A percentile compares a stretch with the other conserved stretches of the same genome.
Evolutionary conservation across 2,329 filamentous ascomycete genomes (phyloP).

Genomic region (Neocatenulostroma microsporum): DNA sequence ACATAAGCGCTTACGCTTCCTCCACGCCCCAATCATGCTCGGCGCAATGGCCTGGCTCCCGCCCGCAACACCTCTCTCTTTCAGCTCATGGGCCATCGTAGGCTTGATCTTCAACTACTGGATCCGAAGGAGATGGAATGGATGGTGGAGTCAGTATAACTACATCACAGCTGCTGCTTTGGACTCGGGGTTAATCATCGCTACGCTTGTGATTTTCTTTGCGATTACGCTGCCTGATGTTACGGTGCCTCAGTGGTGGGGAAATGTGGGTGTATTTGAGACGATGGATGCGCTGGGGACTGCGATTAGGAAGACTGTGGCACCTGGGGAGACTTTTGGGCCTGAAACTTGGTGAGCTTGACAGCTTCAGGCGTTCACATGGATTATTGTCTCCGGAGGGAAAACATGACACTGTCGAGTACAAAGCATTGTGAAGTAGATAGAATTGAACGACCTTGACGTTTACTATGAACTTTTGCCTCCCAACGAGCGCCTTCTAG

Average conservation of each 20-base stretch:
- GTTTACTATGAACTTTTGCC: too few species aligned
- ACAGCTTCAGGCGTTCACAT: too few species aligned
- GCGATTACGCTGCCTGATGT: constrained; percentile 76
- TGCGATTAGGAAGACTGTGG: constrained; percentile 39
- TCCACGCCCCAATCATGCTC: constrained; percentile 60
- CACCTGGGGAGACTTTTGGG: constrained; percentile 59
- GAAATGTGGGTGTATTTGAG: constrained; percentile 57
- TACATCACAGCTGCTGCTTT: constrained; percentile 80
- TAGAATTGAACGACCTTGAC: too few species aligned
- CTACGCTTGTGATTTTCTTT: constrained; percentile 77
- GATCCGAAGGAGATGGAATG: constrained; percentile 58
- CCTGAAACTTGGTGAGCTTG: constrained; percentile 33
- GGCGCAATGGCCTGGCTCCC: constrained; percentile 81
- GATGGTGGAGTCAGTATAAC: constrained; percentile 87
- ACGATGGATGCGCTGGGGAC: constrained; percentile 20
- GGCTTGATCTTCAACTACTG: constrained; percentile 36
- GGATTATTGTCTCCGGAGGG: too few species aligned
- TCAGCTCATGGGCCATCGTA: constrained; percentile 65
- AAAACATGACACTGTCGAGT: too few species aligned
- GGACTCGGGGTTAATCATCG: constrained; percentile 74
- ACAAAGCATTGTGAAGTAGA: too few species aligned
- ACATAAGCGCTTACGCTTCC: constrained; percentile 12
- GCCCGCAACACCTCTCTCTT: constrained; percentile 73
- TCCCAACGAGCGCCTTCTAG: too few species aligned
- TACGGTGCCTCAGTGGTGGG: constrained; percentile 75